phyloP scores from a whole-genome alignment of 2,329 filamentous ascomycete species.

The Botryotinia calthae region DNA sequence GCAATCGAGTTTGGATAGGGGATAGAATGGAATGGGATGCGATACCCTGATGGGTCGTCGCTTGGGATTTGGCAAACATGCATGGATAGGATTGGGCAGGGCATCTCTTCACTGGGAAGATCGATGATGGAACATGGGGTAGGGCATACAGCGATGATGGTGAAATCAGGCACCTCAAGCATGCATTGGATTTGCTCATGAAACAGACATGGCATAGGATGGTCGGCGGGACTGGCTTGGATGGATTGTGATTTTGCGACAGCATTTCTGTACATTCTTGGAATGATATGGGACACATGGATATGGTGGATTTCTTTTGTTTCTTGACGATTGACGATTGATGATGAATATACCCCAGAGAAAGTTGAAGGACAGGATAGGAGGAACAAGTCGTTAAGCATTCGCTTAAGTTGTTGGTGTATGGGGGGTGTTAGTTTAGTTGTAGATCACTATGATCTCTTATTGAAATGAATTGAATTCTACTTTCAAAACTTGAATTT shows the following conservation, averaged over 20 bases:
- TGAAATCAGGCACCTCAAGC: background rate
- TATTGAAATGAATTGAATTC: background rate
- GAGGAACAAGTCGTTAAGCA: background rate
- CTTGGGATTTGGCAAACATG: background rate
- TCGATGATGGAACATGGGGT: background rate
- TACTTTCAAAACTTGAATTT: background rate
- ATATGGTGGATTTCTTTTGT: background rate
- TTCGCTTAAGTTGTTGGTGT: background rate
- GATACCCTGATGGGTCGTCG: background rate
- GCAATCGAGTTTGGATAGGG: background rate
- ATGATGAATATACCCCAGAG: slow-evolving; percentile 15
- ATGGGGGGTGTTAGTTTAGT: background rate
- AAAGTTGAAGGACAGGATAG: background rate
- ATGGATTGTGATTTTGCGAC: background rate
- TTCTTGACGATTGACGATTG: slow-evolving; percentile 2
- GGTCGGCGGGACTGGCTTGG: background rate
- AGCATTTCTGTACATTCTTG: background rate
- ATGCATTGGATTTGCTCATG: background rate
- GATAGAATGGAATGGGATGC: background rate
- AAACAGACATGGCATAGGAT: background rate
- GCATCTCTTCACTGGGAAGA: slow-evolving; percentile 7
- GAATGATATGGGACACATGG: background rate
- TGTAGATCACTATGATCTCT: background rate
- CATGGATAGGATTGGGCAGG: background rate
- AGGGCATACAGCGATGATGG: background rate